Conservation (phyloP, 164 flowering plant species). For the Saururus chinensis region DNA sequence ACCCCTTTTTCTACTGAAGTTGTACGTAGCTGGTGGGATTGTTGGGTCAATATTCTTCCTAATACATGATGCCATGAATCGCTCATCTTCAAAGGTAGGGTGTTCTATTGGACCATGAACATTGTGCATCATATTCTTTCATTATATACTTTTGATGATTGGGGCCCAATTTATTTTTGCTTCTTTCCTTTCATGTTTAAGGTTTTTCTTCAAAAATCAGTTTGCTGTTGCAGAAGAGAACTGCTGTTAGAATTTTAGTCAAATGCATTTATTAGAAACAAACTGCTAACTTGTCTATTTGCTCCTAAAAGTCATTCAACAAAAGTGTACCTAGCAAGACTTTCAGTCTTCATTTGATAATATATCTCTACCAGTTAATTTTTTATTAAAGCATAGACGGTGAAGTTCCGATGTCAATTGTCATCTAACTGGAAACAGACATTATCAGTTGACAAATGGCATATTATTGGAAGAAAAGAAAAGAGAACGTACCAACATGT, state of each 20-base stretch:
- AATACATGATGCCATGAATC: constrained; percentile 46
- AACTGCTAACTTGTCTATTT: neutral
- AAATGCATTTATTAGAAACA: neutral
- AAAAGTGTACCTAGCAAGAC: neutral
- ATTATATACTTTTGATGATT: neutral
- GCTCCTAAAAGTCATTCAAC: neutral
- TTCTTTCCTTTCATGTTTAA: neutral
- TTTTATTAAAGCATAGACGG: too few relatives aligned
- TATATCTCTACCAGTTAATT: neutral
- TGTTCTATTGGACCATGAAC: neutral
- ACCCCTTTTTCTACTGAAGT: constrained; percentile 60
- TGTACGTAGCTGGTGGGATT: constrained; percentile 83
- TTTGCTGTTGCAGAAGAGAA: neutral
- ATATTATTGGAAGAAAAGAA: neutral
- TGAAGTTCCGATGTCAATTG: too few relatives aligned
- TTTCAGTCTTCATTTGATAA: neutral
- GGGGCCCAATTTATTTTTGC: neutral
- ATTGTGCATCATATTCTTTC: neutral
- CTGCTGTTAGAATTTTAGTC: neutral
- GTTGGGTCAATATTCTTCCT: constrained; percentile 75
- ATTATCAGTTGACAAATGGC: neutral
- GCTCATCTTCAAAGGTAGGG: constrained; percentile 43
- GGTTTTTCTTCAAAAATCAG: neutral
- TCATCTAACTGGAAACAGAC: neutral
- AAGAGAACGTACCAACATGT: too few relatives aligned